Percentiles rank a stretch among this genome's conserved stretches.
phyloP scores from a whole-genome alignment of 371 early-diverging fungal species.

The Syncephalastrum racemosum region DNA sequence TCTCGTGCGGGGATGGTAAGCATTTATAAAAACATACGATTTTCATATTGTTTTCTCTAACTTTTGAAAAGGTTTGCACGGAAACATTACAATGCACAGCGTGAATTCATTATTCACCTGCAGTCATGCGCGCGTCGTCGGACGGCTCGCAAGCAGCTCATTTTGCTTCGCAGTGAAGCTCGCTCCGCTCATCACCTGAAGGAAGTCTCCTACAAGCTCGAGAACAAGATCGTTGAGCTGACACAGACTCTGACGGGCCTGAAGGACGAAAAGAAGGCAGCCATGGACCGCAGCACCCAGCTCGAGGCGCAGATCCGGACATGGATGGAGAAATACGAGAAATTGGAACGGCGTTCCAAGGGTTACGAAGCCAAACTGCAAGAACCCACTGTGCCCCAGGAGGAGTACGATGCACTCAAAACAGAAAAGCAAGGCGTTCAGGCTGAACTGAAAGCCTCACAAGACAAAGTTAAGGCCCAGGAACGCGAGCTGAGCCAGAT shows the following conservation, averaged over 20 bases:
- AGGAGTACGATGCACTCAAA: slow-evolving; percentile 60
- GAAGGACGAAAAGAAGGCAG: slow-evolving; percentile 65
- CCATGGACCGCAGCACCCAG: slow-evolving; percentile 54
- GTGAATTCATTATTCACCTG: slow-evolving; percentile 65
- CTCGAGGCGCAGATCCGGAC: slow-evolving; percentile 69
- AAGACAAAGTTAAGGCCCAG: slow-evolving; percentile 60
- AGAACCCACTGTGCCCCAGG: slow-evolving; percentile 63
- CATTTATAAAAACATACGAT: not conserved
- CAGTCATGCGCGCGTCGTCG: slow-evolving; percentile 87
- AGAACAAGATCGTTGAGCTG: slow-evolving; percentile 94
- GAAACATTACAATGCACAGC: slow-evolving; percentile 49
- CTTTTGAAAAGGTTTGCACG: slow-evolving; percentile 53
- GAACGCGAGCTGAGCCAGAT: slow-evolving; percentile 66
- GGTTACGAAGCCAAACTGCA: slow-evolving; percentile 51
- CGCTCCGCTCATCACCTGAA: slow-evolving; percentile 90
- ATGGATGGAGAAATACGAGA: slow-evolving; percentile 76
- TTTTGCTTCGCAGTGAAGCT: slow-evolving; percentile 78
- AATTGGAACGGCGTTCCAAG: slow-evolving; percentile 50
- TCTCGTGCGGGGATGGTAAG: slow-evolving; percentile 59
- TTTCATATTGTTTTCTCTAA: not conserved
- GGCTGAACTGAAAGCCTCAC: slow-evolving; percentile 42
- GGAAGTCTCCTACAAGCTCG: slow-evolving; percentile 92
- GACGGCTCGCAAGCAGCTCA: slow-evolving; percentile 65
- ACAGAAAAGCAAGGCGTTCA: slow-evolving; percentile 44
- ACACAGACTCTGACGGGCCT: slow-evolving; percentile 78